These are phyloP conservation scores for Trichosanthes truncata DNA, from an alignment of 306 rosid species.

Conservation along the genomic window DNA sequence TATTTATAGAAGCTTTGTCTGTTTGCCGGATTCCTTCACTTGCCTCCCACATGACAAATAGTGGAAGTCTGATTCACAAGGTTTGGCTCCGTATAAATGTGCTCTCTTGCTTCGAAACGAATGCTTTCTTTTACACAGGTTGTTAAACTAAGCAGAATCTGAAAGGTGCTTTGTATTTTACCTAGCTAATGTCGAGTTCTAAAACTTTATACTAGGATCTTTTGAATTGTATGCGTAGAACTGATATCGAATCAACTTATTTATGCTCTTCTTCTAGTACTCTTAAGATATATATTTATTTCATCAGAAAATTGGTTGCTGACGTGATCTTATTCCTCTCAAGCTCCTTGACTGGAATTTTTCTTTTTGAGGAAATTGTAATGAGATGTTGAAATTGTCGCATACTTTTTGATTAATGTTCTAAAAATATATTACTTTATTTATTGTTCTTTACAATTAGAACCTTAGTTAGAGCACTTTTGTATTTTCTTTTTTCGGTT, in stretches of 20 bases:
- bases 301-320: background rate
- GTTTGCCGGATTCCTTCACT: constrained; percentile 66
- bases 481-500: too few species aligned
- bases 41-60: constrained; percentile 43
- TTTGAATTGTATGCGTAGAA: background rate
- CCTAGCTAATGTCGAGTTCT: background rate
- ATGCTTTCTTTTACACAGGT: background rate
- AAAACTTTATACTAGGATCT: background rate
- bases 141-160: background rate
- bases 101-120: background rate
- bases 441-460: too few species aligned
- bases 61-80: constrained; percentile 56
- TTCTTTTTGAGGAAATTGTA: background rate
- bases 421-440: too few species aligned
- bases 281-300: background rate
- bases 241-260: background rate
- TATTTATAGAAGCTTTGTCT: constrained; percentile 76
- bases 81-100: constrained; percentile 24
- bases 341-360: background rate
- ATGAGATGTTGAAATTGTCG: background rate
- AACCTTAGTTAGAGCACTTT: too few species aligned
- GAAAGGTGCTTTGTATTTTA: background rate
- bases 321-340: too few species aligned
- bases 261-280: background rate
- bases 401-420: background rate